These are phyloP conservation scores for Phytophthora sp. DNA, from an alignment of 352 stramenopile species.

Conservation along the genomic window DNA sequence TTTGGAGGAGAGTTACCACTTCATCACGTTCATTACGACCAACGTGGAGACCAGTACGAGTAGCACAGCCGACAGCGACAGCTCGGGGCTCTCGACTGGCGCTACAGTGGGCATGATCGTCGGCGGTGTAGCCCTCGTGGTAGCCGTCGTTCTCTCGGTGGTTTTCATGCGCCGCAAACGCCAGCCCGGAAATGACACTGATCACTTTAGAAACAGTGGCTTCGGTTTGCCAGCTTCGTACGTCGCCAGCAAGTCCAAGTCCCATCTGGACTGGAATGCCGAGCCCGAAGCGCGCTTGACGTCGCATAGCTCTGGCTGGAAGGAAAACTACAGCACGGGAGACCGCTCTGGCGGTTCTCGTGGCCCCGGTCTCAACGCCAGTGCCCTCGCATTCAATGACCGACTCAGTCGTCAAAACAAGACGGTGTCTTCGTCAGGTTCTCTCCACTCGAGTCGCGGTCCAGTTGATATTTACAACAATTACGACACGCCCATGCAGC, in stretches of 20 bases:
- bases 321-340: slow-evolving; percentile 51
- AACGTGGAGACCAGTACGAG: slow-evolving; percentile 33
- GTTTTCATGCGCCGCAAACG: slow-evolving; percentile 68
- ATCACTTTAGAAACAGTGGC: slow-evolving; percentile 68
- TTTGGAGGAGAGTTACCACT: slow-evolving; percentile 73
- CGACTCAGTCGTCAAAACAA: slow-evolving; percentile 59
- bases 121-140: slow-evolving; percentile 49
- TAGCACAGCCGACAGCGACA: slow-evolving; percentile 13
- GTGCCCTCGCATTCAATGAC: slow-evolving; percentile 71
- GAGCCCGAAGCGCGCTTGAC: slow-evolving; percentile 44
- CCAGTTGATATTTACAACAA: slow-evolving; percentile 45
- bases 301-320: slow-evolving; percentile 41
- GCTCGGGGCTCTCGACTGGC: slow-evolving; percentile 46
- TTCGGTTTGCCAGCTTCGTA: slow-evolving; percentile 54
- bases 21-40: slow-evolving; percentile 78
- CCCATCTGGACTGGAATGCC: slow-evolving; percentile 66
- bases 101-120: slow-evolving; percentile 55
- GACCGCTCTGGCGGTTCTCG: slow-evolving; percentile 49
- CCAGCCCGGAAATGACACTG: slow-evolving; percentile 39
- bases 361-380: slow-evolving; percentile 60
- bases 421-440: slow-evolving; percentile 69
- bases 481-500: slow-evolving; percentile 45
- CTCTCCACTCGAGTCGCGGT: slow-evolving; percentile 45
- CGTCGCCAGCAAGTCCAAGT: slow-evolving; percentile 59
- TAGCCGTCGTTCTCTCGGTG: slow-evolving; percentile 52